Evolutionary conservation across 2,329 filamentous ascomycete species (phyloP).

Genomic region (Hymenoscyphus albidus): DNA sequence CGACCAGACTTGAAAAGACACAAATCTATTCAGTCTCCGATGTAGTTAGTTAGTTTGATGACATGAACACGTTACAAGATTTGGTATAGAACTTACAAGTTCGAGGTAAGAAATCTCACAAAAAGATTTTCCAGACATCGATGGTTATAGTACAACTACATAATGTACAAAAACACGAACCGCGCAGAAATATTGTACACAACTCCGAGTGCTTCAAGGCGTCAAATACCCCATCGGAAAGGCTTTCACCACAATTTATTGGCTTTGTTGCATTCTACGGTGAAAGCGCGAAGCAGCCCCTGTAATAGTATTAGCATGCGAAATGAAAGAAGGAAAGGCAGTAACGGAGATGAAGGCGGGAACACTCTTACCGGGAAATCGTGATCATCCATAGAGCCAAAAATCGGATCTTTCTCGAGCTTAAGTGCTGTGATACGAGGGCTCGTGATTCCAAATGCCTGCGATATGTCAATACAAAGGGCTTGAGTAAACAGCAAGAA

Average conservation of each 20-base stretch:
- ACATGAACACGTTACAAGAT: too few species aligned
- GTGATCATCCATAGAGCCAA: conserved; percentile 52
- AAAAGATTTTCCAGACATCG: too few species aligned
- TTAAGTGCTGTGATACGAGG: conserved; percentile 49
- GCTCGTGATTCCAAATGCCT: conserved; percentile 56
- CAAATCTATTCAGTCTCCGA: too few species aligned
- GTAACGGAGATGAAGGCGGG: background rate
- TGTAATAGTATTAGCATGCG: background rate
- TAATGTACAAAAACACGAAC: background rate
- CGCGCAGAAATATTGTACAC: too few species aligned
- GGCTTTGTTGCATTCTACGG: background rate
- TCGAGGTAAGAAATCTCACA: too few species aligned
- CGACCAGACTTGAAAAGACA: too few species aligned
- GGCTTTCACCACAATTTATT: background rate
- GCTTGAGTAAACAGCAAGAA: too few species aligned
- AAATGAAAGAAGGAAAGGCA: background rate
- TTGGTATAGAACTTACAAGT: too few species aligned
- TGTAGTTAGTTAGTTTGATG: too few species aligned
- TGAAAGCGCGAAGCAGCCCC: conserved; percentile 3
- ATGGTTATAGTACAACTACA: too few species aligned
- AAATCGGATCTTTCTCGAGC: conserved; percentile 43
- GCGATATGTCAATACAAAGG: background rate
- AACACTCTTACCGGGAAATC: conserved; percentile 44
- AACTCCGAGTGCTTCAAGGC: background rate
- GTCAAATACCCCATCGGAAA: background rate